Conservation (phyloP, 352 stramenopile species). For the Aphanomyces invadans region DNA sequence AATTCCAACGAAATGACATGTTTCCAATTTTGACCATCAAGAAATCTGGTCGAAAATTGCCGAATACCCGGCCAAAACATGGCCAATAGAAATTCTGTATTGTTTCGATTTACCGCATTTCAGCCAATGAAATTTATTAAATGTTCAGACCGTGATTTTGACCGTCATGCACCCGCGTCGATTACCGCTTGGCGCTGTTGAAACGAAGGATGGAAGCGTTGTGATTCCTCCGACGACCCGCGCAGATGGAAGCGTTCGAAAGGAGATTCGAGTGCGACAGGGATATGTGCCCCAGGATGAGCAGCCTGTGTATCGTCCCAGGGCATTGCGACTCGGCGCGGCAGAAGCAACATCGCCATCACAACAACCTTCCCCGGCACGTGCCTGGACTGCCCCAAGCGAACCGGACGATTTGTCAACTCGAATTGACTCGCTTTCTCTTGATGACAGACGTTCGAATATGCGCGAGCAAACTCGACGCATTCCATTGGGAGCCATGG, state of each 20-base stretch:
- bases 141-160: not conserved
- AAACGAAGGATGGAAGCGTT: constrained; percentile 48
- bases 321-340: constrained; percentile 37
- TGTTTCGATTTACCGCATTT: constrained; percentile 21
- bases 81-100: no score
- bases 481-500: not conserved
- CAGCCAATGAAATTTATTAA: constrained; percentile 17
- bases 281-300: constrained; percentile 79
- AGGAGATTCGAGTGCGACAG: constrained; percentile 70
- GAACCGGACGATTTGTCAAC: not conserved
- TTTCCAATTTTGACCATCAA: no score
- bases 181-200: constrained; percentile 37
- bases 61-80: no score
- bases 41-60: no score
- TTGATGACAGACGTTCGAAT: not conserved
- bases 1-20: no score
- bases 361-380: no score
- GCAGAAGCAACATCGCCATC: not conserved
- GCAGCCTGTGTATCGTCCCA: constrained; percentile 68
- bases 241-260: constrained; percentile 65
- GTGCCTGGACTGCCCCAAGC: not conserved
- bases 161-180: not conserved
- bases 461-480: not conserved
- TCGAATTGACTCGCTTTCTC: not conserved
- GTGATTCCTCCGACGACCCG: constrained; percentile 54